phyloP scores from a whole-genome alignment of 1,284 basidiomycete genomes.

The Heliocybe sulcata region DNA sequence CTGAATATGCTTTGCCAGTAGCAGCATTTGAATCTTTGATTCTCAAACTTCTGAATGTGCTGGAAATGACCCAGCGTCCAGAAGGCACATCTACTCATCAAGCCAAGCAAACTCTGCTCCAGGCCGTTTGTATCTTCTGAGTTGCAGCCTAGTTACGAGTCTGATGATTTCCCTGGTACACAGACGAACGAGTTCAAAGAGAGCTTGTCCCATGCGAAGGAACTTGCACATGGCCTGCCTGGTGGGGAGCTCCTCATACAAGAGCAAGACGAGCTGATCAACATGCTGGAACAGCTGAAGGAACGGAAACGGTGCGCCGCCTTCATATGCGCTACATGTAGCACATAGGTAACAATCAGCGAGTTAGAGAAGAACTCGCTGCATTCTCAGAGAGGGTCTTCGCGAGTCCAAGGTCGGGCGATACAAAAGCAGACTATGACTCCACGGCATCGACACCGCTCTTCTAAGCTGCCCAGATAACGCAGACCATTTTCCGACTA shows the following conservation, averaged over 20 bases:
- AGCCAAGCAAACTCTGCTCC: conserved; percentile 54
- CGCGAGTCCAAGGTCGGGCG: conserved; percentile 13
- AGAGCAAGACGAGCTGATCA: conserved; percentile 60
- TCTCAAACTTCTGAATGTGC: conserved; percentile 41
- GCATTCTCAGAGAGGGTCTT: conserved; percentile 28
- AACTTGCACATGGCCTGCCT: conserved; percentile 44
- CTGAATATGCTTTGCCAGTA: conserved; percentile 25
- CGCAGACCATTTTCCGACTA: background rate
- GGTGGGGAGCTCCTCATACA: conserved; percentile 58
- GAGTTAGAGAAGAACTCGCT: conserved; percentile 29
- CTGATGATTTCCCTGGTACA: background rate
- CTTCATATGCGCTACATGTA: background rate
- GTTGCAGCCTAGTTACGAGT: background rate
- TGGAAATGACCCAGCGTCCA: conserved; percentile 46
- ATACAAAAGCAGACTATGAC: conserved; percentile 39
- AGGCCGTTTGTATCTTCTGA: conserved; percentile 37
- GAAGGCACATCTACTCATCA: conserved; percentile 45
- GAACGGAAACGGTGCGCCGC: conserved; percentile 47
- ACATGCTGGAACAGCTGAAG: conserved; percentile 50
- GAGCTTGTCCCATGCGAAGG: conserved; percentile 46
- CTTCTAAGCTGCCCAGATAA: background rate
- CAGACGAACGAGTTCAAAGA: conserved; percentile 64
- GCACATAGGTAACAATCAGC: background rate
- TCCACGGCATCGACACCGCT: conserved; percentile 45
- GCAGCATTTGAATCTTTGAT: conserved; percentile 45